These are phyloP conservation scores for Colletotrichum horii DNA, from an alignment of 2,329 filamentous ascomycete genomes.

Conservation along the genomic window DNA sequence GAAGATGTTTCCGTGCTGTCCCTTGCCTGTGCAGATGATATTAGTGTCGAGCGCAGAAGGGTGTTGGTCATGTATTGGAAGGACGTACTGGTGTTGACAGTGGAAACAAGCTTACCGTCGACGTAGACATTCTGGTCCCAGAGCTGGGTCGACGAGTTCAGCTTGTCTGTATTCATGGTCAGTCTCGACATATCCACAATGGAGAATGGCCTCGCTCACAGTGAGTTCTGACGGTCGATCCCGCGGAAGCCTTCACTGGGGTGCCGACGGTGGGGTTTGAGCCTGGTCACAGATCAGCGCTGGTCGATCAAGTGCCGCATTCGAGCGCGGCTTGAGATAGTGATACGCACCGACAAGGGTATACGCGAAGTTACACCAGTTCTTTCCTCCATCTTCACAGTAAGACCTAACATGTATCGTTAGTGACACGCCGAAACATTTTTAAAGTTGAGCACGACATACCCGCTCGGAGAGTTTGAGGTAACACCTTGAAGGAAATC, in stretches of 20 bases:
- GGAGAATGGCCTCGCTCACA: not conserved
- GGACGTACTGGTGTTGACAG: not conserved
- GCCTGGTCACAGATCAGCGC: not conserved
- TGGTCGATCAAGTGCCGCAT: not conserved
- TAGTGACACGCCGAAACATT: not conserved
- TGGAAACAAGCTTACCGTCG: not conserved
- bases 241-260: not conserved
- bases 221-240: not conserved
- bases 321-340: not conserved
- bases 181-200: not conserved
- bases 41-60: not conserved
- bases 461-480: slow-evolving; percentile 3
- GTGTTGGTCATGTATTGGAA: not conserved
- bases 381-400: not conserved
- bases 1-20: not conserved
- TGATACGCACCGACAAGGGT: not conserved
- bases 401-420: not conserved
- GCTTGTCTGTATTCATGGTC: not conserved
- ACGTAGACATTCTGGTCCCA: not conserved
- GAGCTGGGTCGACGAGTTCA: not conserved
- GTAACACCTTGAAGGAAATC: slow-evolving; percentile 4
- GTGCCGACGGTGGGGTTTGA: not conserved
- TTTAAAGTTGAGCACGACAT: not conserved
- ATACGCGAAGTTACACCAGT: slow-evolving; percentile 6
- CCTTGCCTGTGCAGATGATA: not conserved